Conservation (phyloP, 2,329 filamentous ascomycete species). For the Alternaria conjuncta region DNA sequence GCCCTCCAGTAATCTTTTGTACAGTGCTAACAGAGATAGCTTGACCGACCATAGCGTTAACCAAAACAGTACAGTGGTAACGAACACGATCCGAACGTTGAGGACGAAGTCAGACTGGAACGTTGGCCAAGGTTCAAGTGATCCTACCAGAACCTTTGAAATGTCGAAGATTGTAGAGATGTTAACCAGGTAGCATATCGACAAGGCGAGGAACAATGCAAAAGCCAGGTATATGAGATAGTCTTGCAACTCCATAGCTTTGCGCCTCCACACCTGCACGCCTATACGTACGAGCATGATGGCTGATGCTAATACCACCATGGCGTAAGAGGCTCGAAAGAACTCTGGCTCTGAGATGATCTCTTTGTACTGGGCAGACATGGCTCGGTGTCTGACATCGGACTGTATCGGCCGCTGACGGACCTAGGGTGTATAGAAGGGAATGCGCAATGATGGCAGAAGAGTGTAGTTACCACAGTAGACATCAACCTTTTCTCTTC, state of each 20-base stretch:
- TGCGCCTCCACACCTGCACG: constrained; percentile 7
- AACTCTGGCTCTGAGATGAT: constrained; percentile 2
- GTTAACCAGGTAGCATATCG: constrained; percentile 42
- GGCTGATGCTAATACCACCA: constrained; percentile 13
- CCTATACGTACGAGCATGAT: constrained; percentile 14
- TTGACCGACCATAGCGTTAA: constrained; percentile 50
- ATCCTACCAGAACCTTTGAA: constrained; percentile 26
- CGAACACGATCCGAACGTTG: constrained; percentile 48
- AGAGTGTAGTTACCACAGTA: not conserved
- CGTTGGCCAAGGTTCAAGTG: constrained; percentile 28
- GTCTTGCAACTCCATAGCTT: constrained; percentile 5
- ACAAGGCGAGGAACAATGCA: constrained; percentile 34
- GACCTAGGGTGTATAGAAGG: not conserved
- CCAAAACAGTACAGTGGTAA: constrained; percentile 48
- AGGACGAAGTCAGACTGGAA: constrained; percentile 36
- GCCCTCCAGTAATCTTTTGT: constrained; percentile 44
- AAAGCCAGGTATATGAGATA: constrained; percentile 29
- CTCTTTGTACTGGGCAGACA: not conserved
- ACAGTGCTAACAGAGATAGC: constrained; percentile 48
- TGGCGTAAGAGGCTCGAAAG: not conserved
- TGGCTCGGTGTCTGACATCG: not conserved
- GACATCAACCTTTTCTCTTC: not conserved
- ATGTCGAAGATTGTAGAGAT: constrained; percentile 41
- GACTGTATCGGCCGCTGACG: not conserved
- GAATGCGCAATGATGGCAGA: not conserved